Conservation (phyloP, 768 basidiomycete genomes). For the Trametopsis cervina region DNA sequence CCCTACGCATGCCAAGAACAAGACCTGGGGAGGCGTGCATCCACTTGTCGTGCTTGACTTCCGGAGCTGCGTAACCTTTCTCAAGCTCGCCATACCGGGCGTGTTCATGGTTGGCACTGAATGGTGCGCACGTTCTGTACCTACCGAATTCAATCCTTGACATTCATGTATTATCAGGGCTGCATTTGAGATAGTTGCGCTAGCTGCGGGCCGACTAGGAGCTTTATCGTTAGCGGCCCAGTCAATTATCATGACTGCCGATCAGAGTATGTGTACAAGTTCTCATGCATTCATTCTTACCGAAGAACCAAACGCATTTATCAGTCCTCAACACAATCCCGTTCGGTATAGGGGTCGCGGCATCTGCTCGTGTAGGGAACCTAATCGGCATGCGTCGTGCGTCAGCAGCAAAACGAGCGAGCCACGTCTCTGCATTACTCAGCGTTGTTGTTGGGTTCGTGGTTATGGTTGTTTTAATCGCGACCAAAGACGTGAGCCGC, state of each 20-base stretch:
- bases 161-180: constrained; percentile 38
- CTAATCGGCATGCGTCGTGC: constrained; percentile 55
- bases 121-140: constrained; percentile 39
- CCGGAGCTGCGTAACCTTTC: constrained; percentile 47
- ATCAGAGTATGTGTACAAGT: constrained; percentile 53
- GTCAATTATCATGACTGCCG: constrained; percentile 74
- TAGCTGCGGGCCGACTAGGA: constrained; percentile 69
- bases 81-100: constrained; percentile 66
- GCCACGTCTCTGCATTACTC: constrained; percentile 56
- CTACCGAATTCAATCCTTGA: background rate
- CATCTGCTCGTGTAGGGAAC: constrained; percentile 69
- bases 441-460: constrained; percentile 51
- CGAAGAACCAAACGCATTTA: background rate
- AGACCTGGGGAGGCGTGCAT: constrained; percentile 59
- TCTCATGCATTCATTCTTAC: background rate
- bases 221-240: constrained; percentile 65
- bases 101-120: constrained; percentile 78
- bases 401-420: constrained; percentile 44
- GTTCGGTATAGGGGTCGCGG: constrained; percentile 68
- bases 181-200: constrained; percentile 75
- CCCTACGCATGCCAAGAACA: constrained; percentile 44
- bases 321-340: constrained; percentile 67
- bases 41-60: constrained; percentile 37
- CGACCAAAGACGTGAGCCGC: constrained; percentile 44
- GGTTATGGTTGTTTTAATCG: constrained; percentile 56